Evolutionary conservation across 495 filamentous ascomycete species (phyloP).

Genomic region (Sabuloglossum arenarium): DNA sequence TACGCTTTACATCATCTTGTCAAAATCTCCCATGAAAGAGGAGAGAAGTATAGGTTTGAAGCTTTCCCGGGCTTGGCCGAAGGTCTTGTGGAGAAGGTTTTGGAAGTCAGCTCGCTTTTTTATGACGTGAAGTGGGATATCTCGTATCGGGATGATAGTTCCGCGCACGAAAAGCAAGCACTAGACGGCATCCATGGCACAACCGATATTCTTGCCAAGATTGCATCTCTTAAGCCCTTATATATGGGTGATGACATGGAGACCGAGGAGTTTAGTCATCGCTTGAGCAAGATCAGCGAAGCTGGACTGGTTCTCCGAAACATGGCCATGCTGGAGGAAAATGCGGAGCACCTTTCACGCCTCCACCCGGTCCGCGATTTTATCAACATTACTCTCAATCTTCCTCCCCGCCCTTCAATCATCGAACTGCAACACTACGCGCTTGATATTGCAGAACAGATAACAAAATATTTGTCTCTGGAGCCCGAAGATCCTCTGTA

Average conservation of each 20-base stretch:
- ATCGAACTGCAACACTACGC: constrained; percentile 82
- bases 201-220: constrained; percentile 45
- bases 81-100: constrained; percentile 62
- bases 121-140: constrained; percentile 69
- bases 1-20: constrained; percentile 85
- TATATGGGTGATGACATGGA: constrained; percentile 48
- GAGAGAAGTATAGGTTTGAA: constrained; percentile 90
- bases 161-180: constrained; percentile 26
- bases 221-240: constrained; percentile 31
- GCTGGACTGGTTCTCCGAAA: constrained; percentile 78
- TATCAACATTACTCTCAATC: constrained; percentile 55
- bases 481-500: constrained; percentile 57
- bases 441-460: constrained; percentile 79
- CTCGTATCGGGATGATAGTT: constrained; percentile 37
- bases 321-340: constrained; percentile 77
- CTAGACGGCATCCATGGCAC: constrained; percentile 66
- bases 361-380: constrained; percentile 57
- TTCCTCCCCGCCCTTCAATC: constrained; percentile 50
- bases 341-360: constrained; percentile 60
- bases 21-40: constrained; percentile 82
- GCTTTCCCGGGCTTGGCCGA: constrained; percentile 79
- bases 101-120: constrained; percentile 52
- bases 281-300: constrained; percentile 59
- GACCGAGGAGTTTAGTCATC: constrained; percentile 46
- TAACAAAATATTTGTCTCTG: constrained; percentile 59